phyloP scores from a whole-genome alignment of 331 rosid genomes.

The Phaseolus coccineus region DNA sequence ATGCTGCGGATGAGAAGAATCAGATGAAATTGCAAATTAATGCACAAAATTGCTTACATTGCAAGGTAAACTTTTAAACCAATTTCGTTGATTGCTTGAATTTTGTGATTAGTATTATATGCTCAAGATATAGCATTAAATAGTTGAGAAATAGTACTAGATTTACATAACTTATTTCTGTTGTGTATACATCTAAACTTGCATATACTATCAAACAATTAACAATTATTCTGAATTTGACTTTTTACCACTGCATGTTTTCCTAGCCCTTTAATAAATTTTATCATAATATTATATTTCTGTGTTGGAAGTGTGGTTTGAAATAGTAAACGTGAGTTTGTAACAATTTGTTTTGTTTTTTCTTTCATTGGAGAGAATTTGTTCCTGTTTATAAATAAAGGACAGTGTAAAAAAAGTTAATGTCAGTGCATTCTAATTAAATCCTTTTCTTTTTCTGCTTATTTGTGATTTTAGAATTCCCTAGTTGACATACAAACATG shows the following conservation, averaged over 20 bases:
- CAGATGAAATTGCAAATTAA: constrained; percentile 81
- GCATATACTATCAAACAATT: background rate
- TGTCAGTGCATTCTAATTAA: background rate
- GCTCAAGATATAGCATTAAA: constrained; percentile 18
- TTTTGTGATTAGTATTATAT: constrained; percentile 5
- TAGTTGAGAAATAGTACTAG: background rate
- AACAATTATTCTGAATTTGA: background rate
- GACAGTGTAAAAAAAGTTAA: background rate
- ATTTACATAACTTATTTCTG: background rate
- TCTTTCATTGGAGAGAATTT: background rate
- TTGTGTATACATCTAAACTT: background rate
- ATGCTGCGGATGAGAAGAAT: constrained; percentile 66
- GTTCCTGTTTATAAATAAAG: background rate
- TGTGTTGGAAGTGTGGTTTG: background rate
- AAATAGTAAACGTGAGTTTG: background rate
- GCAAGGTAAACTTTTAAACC: constrained; percentile 75
- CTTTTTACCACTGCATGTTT: background rate
- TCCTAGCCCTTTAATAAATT: background rate
- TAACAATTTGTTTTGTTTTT: background rate
- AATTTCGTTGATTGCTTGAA: constrained; percentile 7
- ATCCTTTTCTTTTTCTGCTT: constrained; percentile 7
- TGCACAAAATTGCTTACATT: constrained; percentile 94
- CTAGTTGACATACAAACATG: background rate
- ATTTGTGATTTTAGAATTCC: background rate
- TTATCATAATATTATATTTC: background rate